Conservation (phyloP, 225 moss, liverwort and hornwort species). For the Sphagnum tenellum region DNA sequence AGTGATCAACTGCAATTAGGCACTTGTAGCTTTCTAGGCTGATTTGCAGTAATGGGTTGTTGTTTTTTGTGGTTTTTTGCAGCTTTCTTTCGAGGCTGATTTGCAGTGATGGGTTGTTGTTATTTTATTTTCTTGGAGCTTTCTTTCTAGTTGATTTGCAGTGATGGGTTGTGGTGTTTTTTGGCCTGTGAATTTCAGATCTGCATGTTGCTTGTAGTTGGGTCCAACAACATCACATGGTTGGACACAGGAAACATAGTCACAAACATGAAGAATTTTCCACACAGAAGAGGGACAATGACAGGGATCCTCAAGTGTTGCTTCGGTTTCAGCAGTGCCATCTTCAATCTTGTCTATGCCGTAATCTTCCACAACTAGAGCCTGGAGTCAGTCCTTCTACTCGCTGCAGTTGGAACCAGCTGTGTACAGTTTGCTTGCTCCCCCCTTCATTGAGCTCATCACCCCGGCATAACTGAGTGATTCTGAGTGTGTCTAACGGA, state of each 20-base stretch:
- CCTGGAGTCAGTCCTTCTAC: conserved; percentile 16
- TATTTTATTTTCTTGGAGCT: no score
- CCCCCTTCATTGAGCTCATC: conserved; percentile 18
- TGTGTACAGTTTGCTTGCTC: conserved; percentile 7
- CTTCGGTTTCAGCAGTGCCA: conserved; percentile 33
- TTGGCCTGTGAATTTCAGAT: no score
- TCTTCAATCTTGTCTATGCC: conserved; percentile 23
- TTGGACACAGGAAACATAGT: conserved; percentile 31
- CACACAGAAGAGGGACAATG: conserved; percentile 25
- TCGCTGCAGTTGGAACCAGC: conserved; percentile 15
- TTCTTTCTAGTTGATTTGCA: no score
- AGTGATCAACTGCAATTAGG: no score
- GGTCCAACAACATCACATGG: conserved; percentile 30
- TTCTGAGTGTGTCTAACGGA: no score
- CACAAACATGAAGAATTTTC: conserved; percentile 33
- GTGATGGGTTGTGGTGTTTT: no score
- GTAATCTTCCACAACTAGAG: conserved; percentile 7
- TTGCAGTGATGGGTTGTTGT: no score
- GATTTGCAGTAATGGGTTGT: no score
- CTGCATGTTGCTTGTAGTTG: conserved; percentile 16
- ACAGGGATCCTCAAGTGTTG: conserved; percentile 32
- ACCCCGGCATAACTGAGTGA: conserved; percentile 17
- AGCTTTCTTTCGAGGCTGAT: no score
- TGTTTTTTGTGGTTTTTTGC: no score
- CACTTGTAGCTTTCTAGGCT: no score